These are phyloP conservation scores for Lippia alba DNA, from an alignment of 305 asterid genomes.

Conservation along the genomic window DNA sequence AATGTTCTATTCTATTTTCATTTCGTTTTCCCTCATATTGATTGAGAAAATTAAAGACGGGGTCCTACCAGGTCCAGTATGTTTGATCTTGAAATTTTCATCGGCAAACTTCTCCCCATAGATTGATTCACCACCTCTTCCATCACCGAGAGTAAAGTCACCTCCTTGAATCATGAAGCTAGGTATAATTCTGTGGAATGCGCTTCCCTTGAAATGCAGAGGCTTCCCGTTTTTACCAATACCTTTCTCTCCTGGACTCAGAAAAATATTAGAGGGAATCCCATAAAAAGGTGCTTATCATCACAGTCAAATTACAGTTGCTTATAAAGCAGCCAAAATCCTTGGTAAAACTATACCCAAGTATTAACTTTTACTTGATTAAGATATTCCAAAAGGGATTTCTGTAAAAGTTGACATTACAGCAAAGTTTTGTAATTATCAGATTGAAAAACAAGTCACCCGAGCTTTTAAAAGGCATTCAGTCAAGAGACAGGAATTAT, in stretches of 20 bases:
- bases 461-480: slow-evolving; percentile 2
- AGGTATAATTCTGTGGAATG: slow-evolving; percentile 91
- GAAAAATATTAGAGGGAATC: slow-evolving; percentile 17
- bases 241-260: slow-evolving; percentile 74
- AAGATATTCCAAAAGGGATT: neutral
- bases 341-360: neutral
- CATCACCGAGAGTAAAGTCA: slow-evolving; percentile 96
- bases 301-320: slow-evolving; percentile 3
- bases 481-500: neutral
- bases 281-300: neutral
- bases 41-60: neutral
- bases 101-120: slow-evolving; percentile 92
- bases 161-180: slow-evolving; percentile 99
- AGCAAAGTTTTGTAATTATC: neutral
- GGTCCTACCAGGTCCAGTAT: slow-evolving; percentile 85
- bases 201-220: slow-evolving; percentile 92
- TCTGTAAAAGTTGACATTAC: neutral
- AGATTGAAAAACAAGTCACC: slow-evolving; percentile 2
- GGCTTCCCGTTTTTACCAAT: slow-evolving; percentile 78
- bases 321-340: neutral
- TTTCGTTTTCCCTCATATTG: neutral
- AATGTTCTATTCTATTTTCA: slow-evolving; percentile 3
- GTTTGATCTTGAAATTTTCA: slow-evolving; percentile 94
- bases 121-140: slow-evolving; percentile 96
- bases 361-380: neutral